Base-by-base conservation (phyloP, 805 yeast species). In the Spathaspora girioi region DNA sequence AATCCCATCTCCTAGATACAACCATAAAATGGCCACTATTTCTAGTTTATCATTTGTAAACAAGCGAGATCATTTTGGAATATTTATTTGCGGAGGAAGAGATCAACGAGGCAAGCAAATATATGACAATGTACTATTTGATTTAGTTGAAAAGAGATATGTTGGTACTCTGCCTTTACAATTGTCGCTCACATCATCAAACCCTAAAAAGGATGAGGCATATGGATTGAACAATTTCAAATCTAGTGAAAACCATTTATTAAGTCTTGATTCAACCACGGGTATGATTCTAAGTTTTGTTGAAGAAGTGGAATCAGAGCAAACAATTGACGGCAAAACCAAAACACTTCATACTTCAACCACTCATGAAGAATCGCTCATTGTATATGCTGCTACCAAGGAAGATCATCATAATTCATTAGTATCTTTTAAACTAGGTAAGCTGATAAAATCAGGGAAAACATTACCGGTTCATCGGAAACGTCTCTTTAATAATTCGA, bases 51-150 rank as follows among this genome's bases (percentile, higher is more conserved):
- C 73, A 0, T 66, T 74, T 20, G 66, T 69, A 3, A 70, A 67
- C 50, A 65, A 63, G 41, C 65, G 64, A 2, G 72, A 65, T 59
- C 83, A 75, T 54, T 72, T 67, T 19, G 86, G 86, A 0, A 50
- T 83, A 6, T 61, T 79, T 19, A 68, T 81, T n/a, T 69, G 77
- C 1, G 87, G 87, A 9, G 88, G 87, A 1, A 63, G 70, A 51
- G 77, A 75, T 55, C 61, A 51, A 5, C 48, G 67, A 48, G 73
- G 73, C 43, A 55, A 59, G 8, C 63, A 59, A 8, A 58, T 70
- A 42, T 68, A 62, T 56, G 69, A 61, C 43, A 67, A 76, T 43
- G 67, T 65, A 12, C 59, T 78, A 14, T 82, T 66, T 56, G 86
- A 81, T 57, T 56, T 81, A 49, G 75, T 72, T 1, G 74, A 71